These are phyloP conservation scores for Candida khao-thaluensis DNA, from an alignment of 805 yeast species.

Conservation along the genomic window DNA sequence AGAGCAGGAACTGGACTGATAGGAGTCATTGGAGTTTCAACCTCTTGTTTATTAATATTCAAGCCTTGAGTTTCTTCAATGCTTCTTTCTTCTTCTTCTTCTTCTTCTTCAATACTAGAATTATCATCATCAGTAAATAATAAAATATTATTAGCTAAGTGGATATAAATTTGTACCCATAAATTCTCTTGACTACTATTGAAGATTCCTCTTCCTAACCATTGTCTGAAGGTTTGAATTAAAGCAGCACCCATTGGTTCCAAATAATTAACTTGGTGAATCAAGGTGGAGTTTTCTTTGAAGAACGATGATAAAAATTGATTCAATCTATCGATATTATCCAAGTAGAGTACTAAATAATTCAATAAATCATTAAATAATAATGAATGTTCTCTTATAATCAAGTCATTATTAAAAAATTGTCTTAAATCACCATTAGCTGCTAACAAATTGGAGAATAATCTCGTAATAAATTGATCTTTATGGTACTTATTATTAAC, in stretches of 20 bases:
- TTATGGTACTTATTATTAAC: constrained; percentile 28
- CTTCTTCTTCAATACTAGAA: constrained; percentile 16
- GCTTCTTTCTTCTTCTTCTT: constrained; percentile 17
- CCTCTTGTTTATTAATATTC: constrained; percentile 17
- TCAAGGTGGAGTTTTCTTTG: constrained; percentile 28
- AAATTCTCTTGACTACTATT: constrained; percentile 31
- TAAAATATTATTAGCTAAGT: constrained; percentile 38
- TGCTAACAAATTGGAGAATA: constrained; percentile 34
- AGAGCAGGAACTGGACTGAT: constrained; percentile 16
- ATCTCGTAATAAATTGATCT: constrained; percentile 28
- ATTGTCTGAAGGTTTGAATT: constrained; percentile 36
- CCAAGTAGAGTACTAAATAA: constrained; percentile 31
- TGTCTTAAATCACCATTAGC: constrained; percentile 27
- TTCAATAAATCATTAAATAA: constrained; percentile 37
- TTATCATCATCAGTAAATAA: constrained; percentile 21
- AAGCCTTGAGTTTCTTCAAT: constrained; percentile 28
- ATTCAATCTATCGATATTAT: constrained; percentile 27
- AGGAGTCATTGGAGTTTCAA: constrained; percentile 15
- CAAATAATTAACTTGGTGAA: constrained; percentile 29
- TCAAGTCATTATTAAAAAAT: constrained; percentile 21
- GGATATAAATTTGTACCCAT: constrained; percentile 43
- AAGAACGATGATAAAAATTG: constrained; percentile 35
- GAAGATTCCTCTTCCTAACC: constrained; percentile 32
- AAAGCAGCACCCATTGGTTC: constrained; percentile 44
- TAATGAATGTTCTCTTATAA: constrained; percentile 29